A percentile compares a stretch with the other conserved stretches of the same genome.
Conservation (phyloP, 1,139 yeast genomes). For the Pichia sp. region DNA sequence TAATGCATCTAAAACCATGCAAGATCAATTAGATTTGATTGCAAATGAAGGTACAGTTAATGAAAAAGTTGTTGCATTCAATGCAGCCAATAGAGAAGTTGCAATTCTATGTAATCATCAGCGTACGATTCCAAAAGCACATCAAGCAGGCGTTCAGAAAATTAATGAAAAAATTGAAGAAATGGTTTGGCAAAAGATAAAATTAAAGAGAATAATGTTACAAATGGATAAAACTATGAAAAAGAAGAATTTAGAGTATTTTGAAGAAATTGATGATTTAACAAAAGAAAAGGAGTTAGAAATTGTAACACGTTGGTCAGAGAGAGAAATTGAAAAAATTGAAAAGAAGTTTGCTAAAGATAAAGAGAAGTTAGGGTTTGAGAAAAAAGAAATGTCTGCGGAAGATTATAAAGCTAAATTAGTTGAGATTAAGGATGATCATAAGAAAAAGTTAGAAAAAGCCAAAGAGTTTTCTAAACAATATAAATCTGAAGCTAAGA, state of each 20-base stretch:
- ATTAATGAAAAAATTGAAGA: conserved; percentile 73
- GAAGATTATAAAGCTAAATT: conserved; percentile 48
- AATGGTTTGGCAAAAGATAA: conserved; percentile 74
- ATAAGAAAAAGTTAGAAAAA: conserved; percentile 41
- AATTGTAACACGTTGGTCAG: conserved; percentile 49
- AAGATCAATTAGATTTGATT: conserved; percentile 80
- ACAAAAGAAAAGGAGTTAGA: conserved; percentile 55
- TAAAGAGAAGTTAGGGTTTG: conserved; percentile 32
- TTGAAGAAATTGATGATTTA: conserved; percentile 66
- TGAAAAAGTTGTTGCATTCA: conserved; percentile 80
- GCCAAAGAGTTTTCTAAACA: conserved; percentile 51
- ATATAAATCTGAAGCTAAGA: conserved; percentile 52
- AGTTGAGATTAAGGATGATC: conserved; percentile 45
- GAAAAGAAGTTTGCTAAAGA: conserved; percentile 37
- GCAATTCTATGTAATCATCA: conserved; percentile 97
- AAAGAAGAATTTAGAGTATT: conserved; percentile 51
- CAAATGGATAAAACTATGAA: conserved; percentile 51
- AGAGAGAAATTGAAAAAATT: conserved; percentile 73
- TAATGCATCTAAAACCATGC: conserved; percentile 95
- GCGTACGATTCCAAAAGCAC: conserved; percentile 81
- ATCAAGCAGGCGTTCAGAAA: conserved; percentile 72
- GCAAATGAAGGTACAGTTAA: conserved; percentile 79
- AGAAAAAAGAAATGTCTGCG: conserved; percentile 49
- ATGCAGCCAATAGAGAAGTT: conserved; percentile 92
- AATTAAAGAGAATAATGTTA: conserved; percentile 65